Evolutionary conservation across 257 asterid species (phyloP), one percentile per base, ranked within the genome.

Genomic region (Lantana camara): DNA sequence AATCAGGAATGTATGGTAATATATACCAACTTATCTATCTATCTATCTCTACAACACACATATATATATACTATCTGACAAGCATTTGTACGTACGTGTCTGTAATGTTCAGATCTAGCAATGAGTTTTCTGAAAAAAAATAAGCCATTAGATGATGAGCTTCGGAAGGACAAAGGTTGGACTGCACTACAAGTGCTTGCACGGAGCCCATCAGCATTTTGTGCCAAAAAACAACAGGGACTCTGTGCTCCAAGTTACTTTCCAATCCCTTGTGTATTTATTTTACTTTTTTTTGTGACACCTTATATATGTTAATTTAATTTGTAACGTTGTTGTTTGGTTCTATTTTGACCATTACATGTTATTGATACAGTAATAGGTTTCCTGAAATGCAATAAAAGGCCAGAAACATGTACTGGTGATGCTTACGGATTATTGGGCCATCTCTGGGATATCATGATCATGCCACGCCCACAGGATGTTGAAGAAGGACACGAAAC

Each of bases 131-230:
- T 74, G 35, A 2, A 8, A 0, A 7, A 37, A 2, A 1, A 57
- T 19, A 14, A 34, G 1, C 15, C 0, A 11, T 55, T 78, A n/a
- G 77, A 73, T 17, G n/a, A n/a, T 7, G 59, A 35, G 54, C 12
- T 9, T 52, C 66, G 54, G 83, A 78, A 9, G 7, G 0, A n/a
- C 14, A 14, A 66, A 0, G 58, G 60, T 0, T 40, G 57, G 27
- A 73, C 74, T 12, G 64, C 83, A 5, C 29, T 78, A 27, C 38
- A 56, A 34, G 77, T 63, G 34, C 77, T 78, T 29, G 83, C 83
- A 22, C 29, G 64, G 40, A 74, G 58, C 16, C 75, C 83, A 0
- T 57, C 24, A n/a, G 71, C 69, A 21, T 74, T 70, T 44, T 42
- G 34, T 44, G 41, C 32, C 40, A 53, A 16, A 49, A 50, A 1